Conservation (phyloP, 192 early-diverging fungal genomes). For the Coemansia sp. region DNA sequence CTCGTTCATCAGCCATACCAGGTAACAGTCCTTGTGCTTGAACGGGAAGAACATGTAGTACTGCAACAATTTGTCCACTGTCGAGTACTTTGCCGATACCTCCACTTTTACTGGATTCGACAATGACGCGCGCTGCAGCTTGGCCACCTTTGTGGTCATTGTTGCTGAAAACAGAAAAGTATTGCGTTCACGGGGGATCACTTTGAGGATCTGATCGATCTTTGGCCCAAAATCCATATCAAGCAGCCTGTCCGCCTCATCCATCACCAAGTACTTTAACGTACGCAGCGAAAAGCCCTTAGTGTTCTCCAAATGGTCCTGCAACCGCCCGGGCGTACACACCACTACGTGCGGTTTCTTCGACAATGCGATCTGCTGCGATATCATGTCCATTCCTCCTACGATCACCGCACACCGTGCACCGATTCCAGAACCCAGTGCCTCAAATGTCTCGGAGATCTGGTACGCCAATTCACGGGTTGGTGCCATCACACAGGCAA, state of each 20-base stretch:
- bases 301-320: conserved; percentile 97
- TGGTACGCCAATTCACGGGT: conserved; percentile 96
- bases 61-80: conserved; percentile 88
- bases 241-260: conserved; percentile 89
- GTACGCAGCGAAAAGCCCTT: conserved; percentile 93
- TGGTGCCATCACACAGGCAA: conserved; percentile 95
- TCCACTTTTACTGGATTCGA: conserved; percentile 91
- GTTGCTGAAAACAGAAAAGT: conserved; percentile 96
- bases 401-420: conserved; percentile 90
- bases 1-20: conserved; percentile 93
- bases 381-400: conserved; percentile 98
- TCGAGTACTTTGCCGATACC: conserved; percentile 96
- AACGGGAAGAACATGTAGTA: conserved; percentile 97
- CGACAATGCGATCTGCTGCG: conserved; percentile 89
- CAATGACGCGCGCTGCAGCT: conserved; percentile 89
- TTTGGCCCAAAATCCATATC: conserved; percentile 97
- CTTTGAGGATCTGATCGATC: conserved; percentile 91
- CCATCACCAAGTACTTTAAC: conserved; percentile 92
- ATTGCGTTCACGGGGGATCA: conserved; percentile 88
- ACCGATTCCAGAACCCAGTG: conserved; percentile 86
- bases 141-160: conserved; percentile 98
- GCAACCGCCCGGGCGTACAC: conserved; percentile 92
- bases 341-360: conserved; percentile 95
- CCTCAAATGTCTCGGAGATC: conserved; percentile 90
- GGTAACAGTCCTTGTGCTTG: conserved; percentile 92